A percentile compares a stretch with the other conserved stretches of the same genome.
These are phyloP conservation scores for Alternaria gansuensis DNA, from an alignment of 2,329 filamentous ascomycete genomes.

Conservation along the genomic window DNA sequence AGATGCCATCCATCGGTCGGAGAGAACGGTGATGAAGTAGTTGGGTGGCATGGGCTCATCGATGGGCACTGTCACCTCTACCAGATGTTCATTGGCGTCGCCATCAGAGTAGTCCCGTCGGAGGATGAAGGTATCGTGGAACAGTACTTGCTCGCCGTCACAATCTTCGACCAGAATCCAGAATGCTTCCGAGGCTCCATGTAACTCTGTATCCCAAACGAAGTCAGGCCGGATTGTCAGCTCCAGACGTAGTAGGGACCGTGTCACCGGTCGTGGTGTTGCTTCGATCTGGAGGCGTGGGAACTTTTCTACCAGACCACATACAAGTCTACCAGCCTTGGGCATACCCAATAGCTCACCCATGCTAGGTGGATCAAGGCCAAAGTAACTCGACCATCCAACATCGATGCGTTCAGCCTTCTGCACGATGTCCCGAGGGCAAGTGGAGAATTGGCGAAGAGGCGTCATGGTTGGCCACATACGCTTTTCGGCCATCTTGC, in stretches of 20 bases:
- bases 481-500: conserved; percentile 98
- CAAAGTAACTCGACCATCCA: conserved; percentile 92
- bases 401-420: conserved; percentile 97
- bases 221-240: conserved; percentile 93
- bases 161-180: conserved; percentile 98
- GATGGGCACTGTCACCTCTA: conserved; percentile 96
- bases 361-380: conserved; percentile 95
- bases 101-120: conserved; percentile 86
- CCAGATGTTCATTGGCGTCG: conserved; percentile 90
- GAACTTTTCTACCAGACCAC: conserved; percentile 87
- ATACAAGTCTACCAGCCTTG: conserved; percentile 85
- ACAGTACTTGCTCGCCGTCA: conserved; percentile 94
- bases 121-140: conserved; percentile 92
- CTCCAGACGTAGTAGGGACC: conserved; percentile 90
- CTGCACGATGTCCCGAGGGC: conserved; percentile 83
- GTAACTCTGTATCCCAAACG: conserved; percentile 89
- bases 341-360: conserved; percentile 91
- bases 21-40: conserved; percentile 95
- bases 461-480: conserved; percentile 99
- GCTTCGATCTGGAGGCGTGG: conserved; percentile 92
- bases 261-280: conserved; percentile 91
- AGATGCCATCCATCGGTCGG: conserved; percentile 98
- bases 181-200: conserved; percentile 89
- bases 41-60: conserved; percentile 98
- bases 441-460: conserved; percentile 82